phyloP scores from a whole-genome alignment of 768 basidiomycete species.

The Macrolepiota fuliginosa region DNA sequence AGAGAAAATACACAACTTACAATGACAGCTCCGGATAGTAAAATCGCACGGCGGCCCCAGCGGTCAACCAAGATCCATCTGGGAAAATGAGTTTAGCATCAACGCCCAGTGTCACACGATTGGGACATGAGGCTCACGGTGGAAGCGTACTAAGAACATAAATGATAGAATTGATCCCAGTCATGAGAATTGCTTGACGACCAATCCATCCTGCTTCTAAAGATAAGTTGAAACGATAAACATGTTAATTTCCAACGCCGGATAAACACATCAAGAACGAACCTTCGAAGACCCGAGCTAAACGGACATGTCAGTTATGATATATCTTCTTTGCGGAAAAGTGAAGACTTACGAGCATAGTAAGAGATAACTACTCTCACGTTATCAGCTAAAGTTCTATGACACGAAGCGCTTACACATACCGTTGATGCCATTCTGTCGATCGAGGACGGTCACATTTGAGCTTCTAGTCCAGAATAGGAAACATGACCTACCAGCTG shows the following conservation, averaged over 20 bases:
- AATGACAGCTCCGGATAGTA: constrained; percentile 81
- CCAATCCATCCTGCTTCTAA: constrained; percentile 95
- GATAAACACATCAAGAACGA: constrained; percentile 13
- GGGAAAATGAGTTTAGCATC: constrained; percentile 12
- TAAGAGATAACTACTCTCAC: constrained; percentile 79
- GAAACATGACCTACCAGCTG: constrained; percentile 65
- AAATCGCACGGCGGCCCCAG: constrained; percentile 84
- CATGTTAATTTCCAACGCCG: neutral
- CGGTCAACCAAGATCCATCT: constrained; percentile 95
- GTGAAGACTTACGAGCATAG: constrained; percentile 72
- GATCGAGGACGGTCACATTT: neutral
- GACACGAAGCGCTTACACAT: constrained; percentile 19
- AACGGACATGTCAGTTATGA: neutral
- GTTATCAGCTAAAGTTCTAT: constrained; percentile 2
- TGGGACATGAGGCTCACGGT: constrained; percentile 51
- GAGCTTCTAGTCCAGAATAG: neutral
- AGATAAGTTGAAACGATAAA: constrained; percentile 10
- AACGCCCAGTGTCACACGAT: neutral
- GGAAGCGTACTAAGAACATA: constrained; percentile 80
- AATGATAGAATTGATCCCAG: constrained; percentile 86
- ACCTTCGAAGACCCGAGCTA: constrained; percentile 93
- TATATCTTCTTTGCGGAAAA: constrained; percentile 9
- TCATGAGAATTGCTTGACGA: constrained; percentile 91
- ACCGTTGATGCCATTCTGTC: constrained; percentile 94
- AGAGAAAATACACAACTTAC: constrained; percentile 36